Conservation (phyloP, 2,329 filamentous ascomycete genomes). For the Neurospora crassa region DNA sequence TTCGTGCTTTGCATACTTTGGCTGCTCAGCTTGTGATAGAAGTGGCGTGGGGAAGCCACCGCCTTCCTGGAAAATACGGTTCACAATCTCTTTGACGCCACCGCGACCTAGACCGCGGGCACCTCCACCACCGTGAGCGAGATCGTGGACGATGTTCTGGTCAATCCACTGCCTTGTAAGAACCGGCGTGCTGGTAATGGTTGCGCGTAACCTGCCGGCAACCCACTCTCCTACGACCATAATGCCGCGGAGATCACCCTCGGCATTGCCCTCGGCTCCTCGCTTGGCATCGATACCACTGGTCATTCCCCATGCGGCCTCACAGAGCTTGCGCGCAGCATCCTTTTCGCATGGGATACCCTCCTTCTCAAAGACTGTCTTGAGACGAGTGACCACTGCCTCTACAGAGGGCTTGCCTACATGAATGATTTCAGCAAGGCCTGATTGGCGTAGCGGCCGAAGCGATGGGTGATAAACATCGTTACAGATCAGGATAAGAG, state of each 20-base stretch:
- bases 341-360: constrained; percentile 82
- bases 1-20: constrained; percentile 39
- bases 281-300: constrained; percentile 60
- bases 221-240: constrained; percentile 88
- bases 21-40: constrained; percentile 17
- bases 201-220: constrained; percentile 55
- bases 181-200: constrained; percentile 31
- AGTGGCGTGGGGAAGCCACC: constrained; percentile 60
- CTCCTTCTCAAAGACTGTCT: constrained; percentile 79
- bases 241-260: constrained; percentile 68
- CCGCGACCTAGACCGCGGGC: constrained; percentile 64
- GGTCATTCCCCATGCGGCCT: constrained; percentile 72
- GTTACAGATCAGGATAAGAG: constrained; percentile 91
- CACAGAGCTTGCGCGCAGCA: constrained; percentile 74
- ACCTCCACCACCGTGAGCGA: constrained; percentile 61
- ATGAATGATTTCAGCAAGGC: constrained; percentile 80
- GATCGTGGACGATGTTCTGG: constrained; percentile 55
- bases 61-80: constrained; percentile 69
- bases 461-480: constrained; percentile 91
- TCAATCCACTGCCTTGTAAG: constrained; percentile 73
- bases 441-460: constrained; percentile 75
- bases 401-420: constrained; percentile 83
- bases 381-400: constrained; percentile 72
- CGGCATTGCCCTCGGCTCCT: constrained; percentile 57
- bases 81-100: constrained; percentile 63